Evolutionary conservation across 441 rosid species (phyloP).

Genomic region (Syzygium malaccense): DNA sequence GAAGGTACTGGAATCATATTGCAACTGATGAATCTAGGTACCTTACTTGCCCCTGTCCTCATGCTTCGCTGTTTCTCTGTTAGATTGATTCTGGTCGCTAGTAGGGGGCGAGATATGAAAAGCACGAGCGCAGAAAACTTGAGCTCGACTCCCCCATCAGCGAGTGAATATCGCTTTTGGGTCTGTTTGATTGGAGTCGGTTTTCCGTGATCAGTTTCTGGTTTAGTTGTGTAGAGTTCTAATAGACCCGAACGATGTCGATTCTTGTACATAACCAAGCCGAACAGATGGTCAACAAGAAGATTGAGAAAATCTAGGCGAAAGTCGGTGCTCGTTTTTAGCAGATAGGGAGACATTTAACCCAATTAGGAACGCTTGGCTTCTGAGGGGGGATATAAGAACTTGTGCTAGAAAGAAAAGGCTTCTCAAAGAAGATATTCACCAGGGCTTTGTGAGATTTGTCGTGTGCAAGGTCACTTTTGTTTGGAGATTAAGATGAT

Average conservation of each 20-base stretch:
- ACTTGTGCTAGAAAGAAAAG: neutral
- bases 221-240: neutral
- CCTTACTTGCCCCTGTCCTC: neutral
- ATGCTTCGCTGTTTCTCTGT: neutral
- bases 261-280: neutral
- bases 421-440: neutral
- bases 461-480: neutral
- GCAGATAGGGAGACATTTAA: neutral
- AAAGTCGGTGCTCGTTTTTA: neutral
- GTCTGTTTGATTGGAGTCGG: neutral
- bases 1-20: slow-evolving; percentile 12
- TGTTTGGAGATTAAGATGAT: neutral
- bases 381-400: neutral
- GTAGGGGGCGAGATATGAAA: neutral
- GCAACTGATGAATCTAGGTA: slow-evolving; percentile 8
- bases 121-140: neutral
- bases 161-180: neutral
- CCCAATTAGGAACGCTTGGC: neutral
- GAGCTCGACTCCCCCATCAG: neutral
- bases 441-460: neutral
- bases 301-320: neutral
- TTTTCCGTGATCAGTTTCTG: neutral
- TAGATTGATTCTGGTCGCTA: neutral
- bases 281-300: neutral
- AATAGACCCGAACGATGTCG: neutral